These are phyloP conservation scores for Yamadazyma dendronema DNA, from an alignment of 1,139 yeast species.

Conservation along the genomic window DNA sequence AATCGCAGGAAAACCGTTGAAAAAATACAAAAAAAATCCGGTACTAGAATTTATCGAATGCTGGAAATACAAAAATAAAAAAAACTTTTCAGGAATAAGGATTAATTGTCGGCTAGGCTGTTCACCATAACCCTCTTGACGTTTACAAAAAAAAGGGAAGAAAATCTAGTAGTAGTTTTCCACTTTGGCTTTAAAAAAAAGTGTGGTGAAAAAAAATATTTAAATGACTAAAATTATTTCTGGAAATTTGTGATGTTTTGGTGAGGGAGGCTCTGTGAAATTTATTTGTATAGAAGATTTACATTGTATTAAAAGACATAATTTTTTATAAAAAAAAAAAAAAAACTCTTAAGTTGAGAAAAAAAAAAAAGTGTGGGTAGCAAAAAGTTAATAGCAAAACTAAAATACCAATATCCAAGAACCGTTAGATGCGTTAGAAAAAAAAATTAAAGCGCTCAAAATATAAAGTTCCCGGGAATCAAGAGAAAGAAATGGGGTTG, in stretches of 20 bases:
- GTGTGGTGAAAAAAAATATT: conserved; percentile 1
- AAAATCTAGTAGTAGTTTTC: background rate
- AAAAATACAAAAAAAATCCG: conserved; percentile 1
- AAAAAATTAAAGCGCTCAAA: no score
- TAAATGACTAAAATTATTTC: conserved; percentile 2
- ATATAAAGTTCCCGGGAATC: no score
- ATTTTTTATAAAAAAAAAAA: background rate
- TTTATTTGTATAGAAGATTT: background rate
- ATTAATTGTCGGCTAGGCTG: background rate
- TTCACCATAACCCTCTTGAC: background rate
- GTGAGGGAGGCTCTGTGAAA: conserved; percentile 4
- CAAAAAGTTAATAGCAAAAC: no score
- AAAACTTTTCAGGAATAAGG: background rate
- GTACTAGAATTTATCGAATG: no score
- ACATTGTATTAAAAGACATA: background rate
- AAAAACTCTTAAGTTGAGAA: background rate
- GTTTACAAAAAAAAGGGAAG: background rate
- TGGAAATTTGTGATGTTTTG: conserved; percentile 1
- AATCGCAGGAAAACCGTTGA: conserved; percentile 1
- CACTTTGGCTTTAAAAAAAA: background rate
- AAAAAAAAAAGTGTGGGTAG: no score
- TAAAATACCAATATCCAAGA: no score
- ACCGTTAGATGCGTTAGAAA: no score
- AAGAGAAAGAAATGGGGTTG: no score
- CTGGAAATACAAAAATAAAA: background rate